These are phyloP conservation scores for Protomyces arabidopsidicola DNA, from an alignment of 1,139 yeast genomes.

Conservation along the genomic window DNA sequence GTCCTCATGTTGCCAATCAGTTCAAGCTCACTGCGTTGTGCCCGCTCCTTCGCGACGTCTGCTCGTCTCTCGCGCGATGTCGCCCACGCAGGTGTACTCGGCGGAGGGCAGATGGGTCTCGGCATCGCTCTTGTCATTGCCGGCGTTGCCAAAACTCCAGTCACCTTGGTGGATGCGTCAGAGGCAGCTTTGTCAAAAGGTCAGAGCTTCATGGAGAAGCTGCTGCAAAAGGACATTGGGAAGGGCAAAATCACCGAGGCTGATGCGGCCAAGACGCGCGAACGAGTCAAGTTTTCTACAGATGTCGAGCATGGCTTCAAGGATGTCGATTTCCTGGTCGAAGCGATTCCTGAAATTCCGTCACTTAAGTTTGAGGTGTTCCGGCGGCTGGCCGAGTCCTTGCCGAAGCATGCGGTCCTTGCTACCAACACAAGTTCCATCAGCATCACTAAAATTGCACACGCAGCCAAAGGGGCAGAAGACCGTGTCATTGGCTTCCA, in stretches of 20 bases:
- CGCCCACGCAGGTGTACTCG: constrained; percentile 16
- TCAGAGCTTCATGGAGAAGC: constrained; percentile 40
- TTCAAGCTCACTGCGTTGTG: neutral
- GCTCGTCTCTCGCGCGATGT: constrained; percentile 14
- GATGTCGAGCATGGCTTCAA: constrained; percentile 35
- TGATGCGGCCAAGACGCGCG: constrained; percentile 38
- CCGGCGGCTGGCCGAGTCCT: constrained; percentile 39
- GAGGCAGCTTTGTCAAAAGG: constrained; percentile 40
- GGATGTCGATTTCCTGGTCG: constrained; percentile 43
- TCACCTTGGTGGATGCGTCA: constrained; percentile 41
- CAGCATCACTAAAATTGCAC: constrained; percentile 45
- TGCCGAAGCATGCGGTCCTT: constrained; percentile 39
- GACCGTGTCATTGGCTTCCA: constrained; percentile 45
- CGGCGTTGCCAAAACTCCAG: constrained; percentile 42
- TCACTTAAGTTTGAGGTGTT: constrained; percentile 42
- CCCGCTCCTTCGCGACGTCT: neutral
- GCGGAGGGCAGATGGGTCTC: constrained; percentile 38
- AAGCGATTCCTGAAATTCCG: constrained; percentile 46
- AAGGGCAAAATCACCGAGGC: constrained; percentile 41
- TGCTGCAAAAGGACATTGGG: constrained; percentile 41
- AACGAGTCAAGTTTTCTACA: constrained; percentile 37
- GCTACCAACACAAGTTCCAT: constrained; percentile 48
- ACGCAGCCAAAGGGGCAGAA: constrained; percentile 45
- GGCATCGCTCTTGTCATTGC: constrained; percentile 47
- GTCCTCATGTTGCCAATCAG: neutral